Base-by-base conservation (phyloP, 2,329 filamentous ascomycete genomes). In the Eutypella sp. region DNA sequence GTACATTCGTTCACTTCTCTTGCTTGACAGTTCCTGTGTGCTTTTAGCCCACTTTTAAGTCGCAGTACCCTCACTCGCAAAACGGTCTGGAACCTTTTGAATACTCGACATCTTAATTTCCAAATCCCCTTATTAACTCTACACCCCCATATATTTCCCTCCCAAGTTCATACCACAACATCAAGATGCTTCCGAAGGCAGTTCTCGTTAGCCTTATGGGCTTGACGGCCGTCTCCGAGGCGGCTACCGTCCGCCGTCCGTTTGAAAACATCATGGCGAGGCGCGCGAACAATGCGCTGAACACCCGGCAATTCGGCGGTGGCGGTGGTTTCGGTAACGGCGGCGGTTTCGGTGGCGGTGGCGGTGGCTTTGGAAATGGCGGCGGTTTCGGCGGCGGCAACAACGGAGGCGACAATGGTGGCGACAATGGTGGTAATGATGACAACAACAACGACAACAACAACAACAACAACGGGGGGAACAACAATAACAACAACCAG, bases 101-200 rank as follows among this genome's bases (percentile, higher is more conserved):
- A 54, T 59, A 50, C 50, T 52, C 50, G 50, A 53, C 54, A 54
- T 59, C 58, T 57, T 53, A 45, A 38, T 40, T 47, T 44, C 46
- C 40, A 33, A 33, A 15, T 15, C 29, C 13, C 25, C 25, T 29
- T 54, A 54, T 53, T 56, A 41, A 11, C 33, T 33, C 29, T 33
- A 33, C 11, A 33, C 16, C 29, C 29, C 11, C 5, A 33, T 11
- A n/a, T n/a, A n/a, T n/a, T n/a, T n/a, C n/a, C n/a, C n/a, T n/a
- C n/a, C n/a, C n/a, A n/a, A n/a, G n/a, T n/a, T n/a, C n/a, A n/a
- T n/a, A n/a, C n/a, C n/a, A n/a, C n/a, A n/a, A n/a, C n/a, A n/a
- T n/a, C n/a, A 75, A 57, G 40, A 81, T 80, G 77, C 71, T 77
- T 59, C 59, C 78, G 59, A 76, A 78, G 62, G 67, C 66, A 48